Evolutionary conservation across 2,329 filamentous ascomycete species (phyloP), one percentile per base, ranked within the genome.

Genomic region (Epichloe elymi): DNA sequence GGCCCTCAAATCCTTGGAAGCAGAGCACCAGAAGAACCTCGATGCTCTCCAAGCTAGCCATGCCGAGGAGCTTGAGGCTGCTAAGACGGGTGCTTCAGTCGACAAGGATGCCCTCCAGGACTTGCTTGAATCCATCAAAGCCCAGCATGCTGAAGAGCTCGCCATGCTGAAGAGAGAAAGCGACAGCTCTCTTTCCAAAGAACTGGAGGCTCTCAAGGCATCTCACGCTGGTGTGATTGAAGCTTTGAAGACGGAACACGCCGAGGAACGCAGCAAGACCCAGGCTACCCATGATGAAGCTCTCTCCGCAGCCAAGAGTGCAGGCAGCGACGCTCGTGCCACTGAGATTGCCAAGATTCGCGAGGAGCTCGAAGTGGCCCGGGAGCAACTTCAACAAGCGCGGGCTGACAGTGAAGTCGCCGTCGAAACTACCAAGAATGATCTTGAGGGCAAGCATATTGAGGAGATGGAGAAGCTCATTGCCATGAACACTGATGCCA

Each of bases 31-130:
- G 55, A 70, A 73, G 59, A 70, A 71, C 41, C 64, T 83, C 2
- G 75, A 79, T 40, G 73, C 75, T 2, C 64, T 84, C 45, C 74
- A 71, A 53, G 73, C 75, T 10, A 76, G 71, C 56, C 76, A 83
- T 57, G 75, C 76, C 5, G 75, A 80, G 66, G 78, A 78, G 59
- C 61, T 83, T 10, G 76, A 81, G 62, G 65, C 65, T 36, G 76
- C 76, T 48, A 78, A 79, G 68, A 75, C 71, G 49, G 69, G 67
- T 46, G 71, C 72, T 15, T 72, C 72, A 39, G 68, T 73, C 19
- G 74, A 77, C 48, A 67, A 71, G 54, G 71, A 76, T 33, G 63
- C 71, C 23, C 71, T 75, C 45, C 55, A 74, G 7, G 64, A 66
- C 30, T 75, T 80, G 57, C 63, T 82, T 2, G 73, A 81, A 39